Conservation (phyloP, 352 stramenopile species). For the Globisporangium spinosum region DNA sequence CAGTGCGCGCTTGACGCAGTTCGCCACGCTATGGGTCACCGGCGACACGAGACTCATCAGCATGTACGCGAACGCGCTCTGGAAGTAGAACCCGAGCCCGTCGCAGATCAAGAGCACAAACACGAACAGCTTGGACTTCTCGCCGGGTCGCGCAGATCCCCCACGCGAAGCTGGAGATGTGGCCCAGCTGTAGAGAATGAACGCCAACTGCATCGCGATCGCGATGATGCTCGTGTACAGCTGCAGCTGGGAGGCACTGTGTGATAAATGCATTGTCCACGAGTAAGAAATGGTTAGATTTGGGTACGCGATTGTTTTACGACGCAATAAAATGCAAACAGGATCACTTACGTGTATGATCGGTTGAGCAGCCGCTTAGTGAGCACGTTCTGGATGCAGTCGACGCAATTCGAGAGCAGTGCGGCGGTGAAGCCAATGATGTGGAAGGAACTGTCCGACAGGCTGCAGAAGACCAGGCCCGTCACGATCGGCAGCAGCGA, state of each 20-base stretch:
- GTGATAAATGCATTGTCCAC: background rate
- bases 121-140: slow-evolving; percentile 41
- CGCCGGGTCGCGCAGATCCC: slow-evolving; percentile 18
- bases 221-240: slow-evolving; percentile 89
- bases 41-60: slow-evolving; percentile 90
- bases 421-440: slow-evolving; percentile 86
- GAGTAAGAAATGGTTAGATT: background rate
- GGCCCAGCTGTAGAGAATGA: slow-evolving; percentile 69
- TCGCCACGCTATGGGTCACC: slow-evolving; percentile 89
- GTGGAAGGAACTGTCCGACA: slow-evolving; percentile 87
- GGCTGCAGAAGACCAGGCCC: slow-evolving; percentile 83
- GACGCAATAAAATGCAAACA: background rate
- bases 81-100: slow-evolving; percentile 87
- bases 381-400: slow-evolving; percentile 92
- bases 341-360: slow-evolving; percentile 60
- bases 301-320: too few relatives aligned
- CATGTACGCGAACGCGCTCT: slow-evolving; percentile 88
- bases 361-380: slow-evolving; percentile 85
- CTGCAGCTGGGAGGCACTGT: slow-evolving; percentile 82
- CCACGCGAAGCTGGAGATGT: slow-evolving; percentile 29
- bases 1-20: slow-evolving; percentile 88
- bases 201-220: slow-evolving; percentile 79
- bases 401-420: slow-evolving; percentile 88
- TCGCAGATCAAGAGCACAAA: slow-evolving; percentile 56
- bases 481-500: slow-evolving; percentile 86